Conservation (phyloP, 257 asterid species). For the Solanum sitiens region DNA sequence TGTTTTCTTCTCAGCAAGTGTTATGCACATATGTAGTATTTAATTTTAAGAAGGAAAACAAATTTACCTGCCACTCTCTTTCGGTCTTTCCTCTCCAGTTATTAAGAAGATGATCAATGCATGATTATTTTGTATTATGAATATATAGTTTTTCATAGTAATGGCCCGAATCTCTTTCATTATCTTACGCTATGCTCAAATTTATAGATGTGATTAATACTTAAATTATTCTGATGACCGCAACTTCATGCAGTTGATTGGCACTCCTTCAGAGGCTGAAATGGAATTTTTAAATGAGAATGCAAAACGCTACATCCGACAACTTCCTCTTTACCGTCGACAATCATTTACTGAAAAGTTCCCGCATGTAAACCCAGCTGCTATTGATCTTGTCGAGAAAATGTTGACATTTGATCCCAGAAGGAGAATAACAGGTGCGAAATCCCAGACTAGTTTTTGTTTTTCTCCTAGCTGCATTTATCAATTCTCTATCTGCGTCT, state of each 20-base stretch:
- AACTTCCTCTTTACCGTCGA: constrained; percentile 63
- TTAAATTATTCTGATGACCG: background rate
- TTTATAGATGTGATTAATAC: background rate
- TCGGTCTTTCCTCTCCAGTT: background rate
- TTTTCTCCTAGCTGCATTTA: background rate
- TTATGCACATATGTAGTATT: background rate
- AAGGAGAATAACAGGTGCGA: constrained; percentile 74
- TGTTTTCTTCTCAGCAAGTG: background rate
- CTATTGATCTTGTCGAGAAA: constrained; percentile 86
- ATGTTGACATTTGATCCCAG: constrained; percentile 96
- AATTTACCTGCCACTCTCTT: background rate
- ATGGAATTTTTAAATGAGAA: constrained; percentile 79
- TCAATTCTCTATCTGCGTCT: background rate
- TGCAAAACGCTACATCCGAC: constrained; percentile 81
- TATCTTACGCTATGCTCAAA: background rate
- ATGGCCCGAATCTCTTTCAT: background rate
- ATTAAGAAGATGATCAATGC: background rate
- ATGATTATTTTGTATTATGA: background rate
- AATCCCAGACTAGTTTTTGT: background rate
- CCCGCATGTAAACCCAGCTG: constrained; percentile 83
- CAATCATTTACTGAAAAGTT: constrained; percentile 81
- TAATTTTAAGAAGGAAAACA: background rate
- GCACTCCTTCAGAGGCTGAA: constrained; percentile 90
- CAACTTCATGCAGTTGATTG: constrained; percentile 56
- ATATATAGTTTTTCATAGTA: background rate